Conservation (phyloP, 768 basidiomycete species). For the Flagelloscypha sp. region DNA sequence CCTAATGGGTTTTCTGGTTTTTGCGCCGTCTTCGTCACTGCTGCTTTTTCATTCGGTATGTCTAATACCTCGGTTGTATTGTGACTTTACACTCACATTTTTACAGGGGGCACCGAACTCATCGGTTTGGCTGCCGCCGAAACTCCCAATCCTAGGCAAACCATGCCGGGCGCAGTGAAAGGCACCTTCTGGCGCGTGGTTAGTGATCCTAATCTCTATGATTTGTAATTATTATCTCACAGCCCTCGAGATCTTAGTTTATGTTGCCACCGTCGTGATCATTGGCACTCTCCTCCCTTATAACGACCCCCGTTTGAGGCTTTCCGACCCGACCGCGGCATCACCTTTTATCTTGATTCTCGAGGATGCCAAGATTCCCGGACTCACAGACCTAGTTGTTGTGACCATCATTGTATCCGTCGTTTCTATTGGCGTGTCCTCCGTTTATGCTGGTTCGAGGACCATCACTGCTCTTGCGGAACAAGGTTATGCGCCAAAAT, state of each 20-base stretch:
- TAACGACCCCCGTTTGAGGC: constrained; percentile 27
- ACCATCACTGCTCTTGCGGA: constrained; percentile 38
- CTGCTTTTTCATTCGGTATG: constrained; percentile 33
- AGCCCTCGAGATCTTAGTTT: constrained; percentile 30
- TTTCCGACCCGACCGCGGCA: constrained; percentile 23
- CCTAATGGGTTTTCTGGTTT: constrained; percentile 39
- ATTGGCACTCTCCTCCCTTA: constrained; percentile 32
- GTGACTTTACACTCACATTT: not conserved
- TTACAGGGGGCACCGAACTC: constrained; percentile 38
- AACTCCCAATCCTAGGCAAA: constrained; percentile 36
- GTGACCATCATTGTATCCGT: constrained; percentile 38
- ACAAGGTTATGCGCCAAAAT: constrained; percentile 37
- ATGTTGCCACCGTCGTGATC: constrained; percentile 34
- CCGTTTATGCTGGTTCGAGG: constrained; percentile 37
- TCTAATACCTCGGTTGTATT: not conserved
- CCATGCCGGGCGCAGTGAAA: constrained; percentile 37
- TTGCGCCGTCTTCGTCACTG: constrained; percentile 39
- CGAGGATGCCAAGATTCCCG: constrained; percentile 30
- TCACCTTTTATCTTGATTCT: constrained; percentile 41
- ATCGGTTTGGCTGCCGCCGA: constrained; percentile 39
- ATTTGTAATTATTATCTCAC: not conserved
- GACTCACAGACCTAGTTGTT: constrained; percentile 33
- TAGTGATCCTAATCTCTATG: constrained; percentile 7
- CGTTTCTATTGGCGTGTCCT: constrained; percentile 37
- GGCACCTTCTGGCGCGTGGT: constrained; percentile 43